These are phyloP conservation scores for Vickermania spadyakhi DNA, from an alignment of 208 protist species.

Conservation along the genomic window DNA sequence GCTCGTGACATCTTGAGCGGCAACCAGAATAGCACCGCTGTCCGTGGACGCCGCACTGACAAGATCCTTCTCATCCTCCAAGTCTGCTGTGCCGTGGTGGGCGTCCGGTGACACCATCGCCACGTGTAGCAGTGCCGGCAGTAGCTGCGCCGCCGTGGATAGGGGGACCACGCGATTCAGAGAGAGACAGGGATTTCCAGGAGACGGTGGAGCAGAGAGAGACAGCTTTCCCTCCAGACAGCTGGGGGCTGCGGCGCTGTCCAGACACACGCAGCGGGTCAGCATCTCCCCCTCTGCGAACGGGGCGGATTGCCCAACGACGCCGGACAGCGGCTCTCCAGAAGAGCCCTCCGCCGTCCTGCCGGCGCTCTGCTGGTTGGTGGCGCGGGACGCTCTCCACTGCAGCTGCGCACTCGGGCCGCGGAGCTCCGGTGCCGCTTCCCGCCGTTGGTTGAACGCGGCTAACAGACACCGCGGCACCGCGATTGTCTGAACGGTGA, in stretches of 20 bases:
- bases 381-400: neutral
- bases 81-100: neutral
- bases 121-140: neutral
- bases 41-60: neutral
- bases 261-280: neutral
- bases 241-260: neutral
- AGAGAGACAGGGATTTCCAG: neutral
- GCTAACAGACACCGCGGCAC: neutral
- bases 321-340: no score
- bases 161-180: neutral
- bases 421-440: neutral
- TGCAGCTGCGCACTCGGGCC: neutral
- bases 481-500: neutral
- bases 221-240: neutral
- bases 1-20: neutral
- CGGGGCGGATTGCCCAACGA: neutral
- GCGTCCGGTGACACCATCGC: neutral
- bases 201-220: neutral
- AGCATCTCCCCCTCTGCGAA: neutral
- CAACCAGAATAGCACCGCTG: neutral
- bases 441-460: neutral
- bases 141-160: neutral
- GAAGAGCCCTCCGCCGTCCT: no score
- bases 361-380: neutral
- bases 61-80: neutral